Evolutionary conservation across 768 basidiomycete genomes (phyloP), one percentile per base, ranked within the genome.

Genomic region (Psilocybe tampanensis): DNA sequence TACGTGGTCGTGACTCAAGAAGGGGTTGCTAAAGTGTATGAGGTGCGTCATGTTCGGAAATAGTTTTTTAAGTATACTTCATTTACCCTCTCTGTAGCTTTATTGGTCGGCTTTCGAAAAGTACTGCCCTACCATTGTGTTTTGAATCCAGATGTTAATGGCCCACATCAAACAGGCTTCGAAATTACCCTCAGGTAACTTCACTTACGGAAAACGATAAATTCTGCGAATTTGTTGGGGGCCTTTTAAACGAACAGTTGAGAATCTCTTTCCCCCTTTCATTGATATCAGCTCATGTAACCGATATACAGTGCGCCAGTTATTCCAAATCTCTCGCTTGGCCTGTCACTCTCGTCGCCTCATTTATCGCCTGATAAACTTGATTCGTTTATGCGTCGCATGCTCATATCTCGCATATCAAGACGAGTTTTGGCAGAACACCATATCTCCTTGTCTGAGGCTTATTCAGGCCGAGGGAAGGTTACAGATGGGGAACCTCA

Each of bases 331-430:
- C 79, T 92, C 8, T 86, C 88, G 15, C 84, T 95, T 5, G 92
- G 94, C 5, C 76, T 95, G 29, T 92, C 93, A 21, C 78, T 94
- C n/a, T 86, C 92, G 0, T 94, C 93, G 15, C 88, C 86, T 1
- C 84, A 88, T 67, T 81, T 95, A 8, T 77, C 84, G 0, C 88
- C 94, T 0, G 92, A 94, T 56, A 80, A 83, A 39, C 79, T 95
- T 12, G 93, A 95, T 69, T 80, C 90, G 2, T 93, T 94, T 70
- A 92, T 94, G 89, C 83, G 86, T 21, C 85, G 93, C 21, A 96
- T 96, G 94, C 81, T 96, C 9, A 83, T 93, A 47, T 95, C 94
- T 2, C 83, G 94, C 52, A 94, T 95, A 69, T 94, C 93, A 12
- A 82, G 94, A 19, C 86, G 94, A 29, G 94, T 96, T 29, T 80